Base-by-base conservation (phyloP, 805 yeast genomes). In the Starmerella sp. region DNA sequence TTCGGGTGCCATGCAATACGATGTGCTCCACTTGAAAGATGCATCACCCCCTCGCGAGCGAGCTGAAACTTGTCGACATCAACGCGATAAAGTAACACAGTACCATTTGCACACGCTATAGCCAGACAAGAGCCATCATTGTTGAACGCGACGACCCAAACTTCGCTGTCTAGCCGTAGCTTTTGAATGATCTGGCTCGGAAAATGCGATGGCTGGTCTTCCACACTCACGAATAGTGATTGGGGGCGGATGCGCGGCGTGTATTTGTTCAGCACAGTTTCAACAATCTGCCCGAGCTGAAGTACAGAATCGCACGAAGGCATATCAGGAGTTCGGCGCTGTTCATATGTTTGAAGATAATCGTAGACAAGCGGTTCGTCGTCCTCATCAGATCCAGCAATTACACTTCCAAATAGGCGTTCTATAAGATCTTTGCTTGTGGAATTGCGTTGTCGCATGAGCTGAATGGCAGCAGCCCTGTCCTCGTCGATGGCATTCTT, bases 241-340 rank as follows among this genome's bases (percentile, higher is more conserved):
- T 37, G 43, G 15, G 17, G 6, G 6, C 43, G 43, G 2, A 36
- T 28, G 39, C 49, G 49, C 31, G 34, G 14, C 6, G 38, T 10
- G 22, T 15, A 46, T 15, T 22, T 34, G 49, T 34, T 32, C 15
- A 46, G 30, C 17, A 13, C 49, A n/a, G 38, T 43, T 35, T 48
- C 51, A 6, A 48, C 34, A 5, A 48, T 6, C 11, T 48, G 51
- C 22, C 51, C 43, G 34, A 48, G 51, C 14, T 46, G 49, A n/a
- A 46, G 15, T 9, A 17, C 49, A 4, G 49, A 46, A 5, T 32
- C 37, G 6, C 34, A 14, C 15, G 10, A 11, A 4, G 49, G 49
- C 31, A 46, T 15, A 13, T 34, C 49, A 22, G 49, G 30, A 30
- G 49, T 34, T 5, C 49, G 38, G n/a, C 13, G 49, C 14, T 32